A percentile compares a stretch with the other conserved stretches of the same genome.
phyloP scores from a whole-genome alignment of 1,139 yeast genomes.

The Yamadazyma mexicana region DNA sequence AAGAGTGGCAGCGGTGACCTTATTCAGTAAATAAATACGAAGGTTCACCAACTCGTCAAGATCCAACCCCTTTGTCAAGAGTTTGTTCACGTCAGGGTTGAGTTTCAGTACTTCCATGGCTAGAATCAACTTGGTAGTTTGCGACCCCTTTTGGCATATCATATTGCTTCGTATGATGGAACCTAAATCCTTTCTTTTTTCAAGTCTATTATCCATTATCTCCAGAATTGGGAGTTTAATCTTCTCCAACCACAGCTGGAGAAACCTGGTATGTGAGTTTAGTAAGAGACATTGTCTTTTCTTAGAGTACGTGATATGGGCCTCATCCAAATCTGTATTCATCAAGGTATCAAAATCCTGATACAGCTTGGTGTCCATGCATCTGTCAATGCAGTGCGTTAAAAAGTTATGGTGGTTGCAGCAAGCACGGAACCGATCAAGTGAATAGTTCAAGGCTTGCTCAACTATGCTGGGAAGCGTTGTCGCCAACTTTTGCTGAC shows the following conservation, averaged over 20 bases:
- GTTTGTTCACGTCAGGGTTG: not conserved
- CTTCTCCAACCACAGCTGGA: conserved; percentile 5
- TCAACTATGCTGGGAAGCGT: conserved; percentile 9
- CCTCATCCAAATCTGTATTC: not conserved
- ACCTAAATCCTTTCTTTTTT: conserved; percentile 2
- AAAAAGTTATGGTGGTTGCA: conserved; percentile 9
- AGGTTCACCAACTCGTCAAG: conserved; percentile 1
- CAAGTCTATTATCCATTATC: conserved; percentile 1
- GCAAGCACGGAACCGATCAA: conserved; percentile 6
- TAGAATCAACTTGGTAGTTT: not conserved
- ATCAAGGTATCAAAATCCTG: not conserved
- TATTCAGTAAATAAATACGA: conserved; percentile 1
- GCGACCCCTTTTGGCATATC: not conserved
- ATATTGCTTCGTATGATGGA: conserved; percentile 8
- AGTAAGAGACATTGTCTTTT: not conserved
- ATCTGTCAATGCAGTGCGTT: conserved; percentile 10
- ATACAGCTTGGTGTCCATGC: conserved; percentile 5
- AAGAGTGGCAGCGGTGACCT: conserved; percentile 1
- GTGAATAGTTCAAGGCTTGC: conserved; percentile 6
- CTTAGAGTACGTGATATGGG: not conserved
- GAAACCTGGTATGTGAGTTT: not conserved
- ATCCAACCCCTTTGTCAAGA: not conserved
- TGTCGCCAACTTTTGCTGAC: not conserved
- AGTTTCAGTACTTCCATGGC: not conserved
- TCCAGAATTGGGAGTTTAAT: conserved; percentile 1